These are phyloP conservation scores for Boechera stricta DNA, from an alignment of 345 rosid species.

Conservation along the genomic window DNA sequence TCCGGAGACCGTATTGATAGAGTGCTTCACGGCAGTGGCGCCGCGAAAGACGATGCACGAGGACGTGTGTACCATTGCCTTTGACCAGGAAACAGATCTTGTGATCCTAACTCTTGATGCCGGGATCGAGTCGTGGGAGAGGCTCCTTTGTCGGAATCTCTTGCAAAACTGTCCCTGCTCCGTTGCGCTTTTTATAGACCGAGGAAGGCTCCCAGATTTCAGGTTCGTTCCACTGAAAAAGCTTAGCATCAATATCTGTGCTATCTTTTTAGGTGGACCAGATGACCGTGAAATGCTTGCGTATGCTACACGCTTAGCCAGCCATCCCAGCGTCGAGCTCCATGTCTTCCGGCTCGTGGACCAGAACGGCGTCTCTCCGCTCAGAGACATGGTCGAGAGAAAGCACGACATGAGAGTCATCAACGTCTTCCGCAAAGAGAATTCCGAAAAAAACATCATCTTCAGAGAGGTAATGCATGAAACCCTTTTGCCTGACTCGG, in stretches of 20 bases:
- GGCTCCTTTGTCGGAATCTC: constrained; percentile 38
- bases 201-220: constrained; percentile 48
- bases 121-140: constrained; percentile 34
- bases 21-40: constrained; percentile 51
- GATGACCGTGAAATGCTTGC: constrained; percentile 60
- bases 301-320: constrained; percentile 44
- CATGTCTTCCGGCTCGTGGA: constrained; percentile 37
- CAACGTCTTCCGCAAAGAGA: constrained; percentile 39
- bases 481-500: neutral
- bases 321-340: constrained; percentile 39
- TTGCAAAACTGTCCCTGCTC: constrained; percentile 49
- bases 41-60: constrained; percentile 54
- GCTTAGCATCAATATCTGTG: constrained; percentile 35
- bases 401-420: constrained; percentile 39
- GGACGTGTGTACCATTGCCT: constrained; percentile 49
- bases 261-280: constrained; percentile 54
- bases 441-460: neutral
- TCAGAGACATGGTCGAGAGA: constrained; percentile 45
- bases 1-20: constrained; percentile 41
- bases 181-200: constrained; percentile 38
- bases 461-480: constrained; percentile 36
- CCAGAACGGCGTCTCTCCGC: constrained; percentile 8
- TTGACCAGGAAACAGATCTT: constrained; percentile 45
- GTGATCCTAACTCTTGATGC: constrained; percentile 45
- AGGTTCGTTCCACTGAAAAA: constrained; percentile 36